A percentile compares a stretch with the other conserved stretches of the same genome.
Conservation (phyloP, 2,329 filamentous ascomycete genomes). For the Penicillium oxalicum region DNA sequence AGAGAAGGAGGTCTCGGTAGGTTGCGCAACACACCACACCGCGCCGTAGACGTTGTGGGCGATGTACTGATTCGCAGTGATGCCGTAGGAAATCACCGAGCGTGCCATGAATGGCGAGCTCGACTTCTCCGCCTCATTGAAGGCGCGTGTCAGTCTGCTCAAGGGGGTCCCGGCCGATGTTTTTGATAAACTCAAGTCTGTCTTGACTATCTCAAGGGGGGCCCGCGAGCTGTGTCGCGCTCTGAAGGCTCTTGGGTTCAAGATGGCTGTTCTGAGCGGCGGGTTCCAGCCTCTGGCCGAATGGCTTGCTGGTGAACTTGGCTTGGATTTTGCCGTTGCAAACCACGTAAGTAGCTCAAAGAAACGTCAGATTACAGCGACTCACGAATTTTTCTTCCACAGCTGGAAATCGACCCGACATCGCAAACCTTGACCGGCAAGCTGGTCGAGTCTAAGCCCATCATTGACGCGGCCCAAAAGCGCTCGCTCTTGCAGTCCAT, state of each 20-base stretch:
- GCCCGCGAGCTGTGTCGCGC: constrained; percentile 67
- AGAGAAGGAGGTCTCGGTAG: constrained; percentile 68
- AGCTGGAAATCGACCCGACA: constrained; percentile 46
- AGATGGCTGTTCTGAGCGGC: constrained; percentile 84
- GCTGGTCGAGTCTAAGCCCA: constrained; percentile 48
- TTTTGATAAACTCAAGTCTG: constrained; percentile 67
- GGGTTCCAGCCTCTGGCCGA: constrained; percentile 84
- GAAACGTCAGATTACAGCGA: no score
- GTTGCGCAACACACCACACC: background rate
- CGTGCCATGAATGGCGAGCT: constrained; percentile 95
- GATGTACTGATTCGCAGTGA: background rate
- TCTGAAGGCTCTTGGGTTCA: constrained; percentile 72
- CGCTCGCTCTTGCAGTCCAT: constrained; percentile 50
- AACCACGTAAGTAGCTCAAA: constrained; percentile 58
- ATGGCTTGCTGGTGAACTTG: constrained; percentile 75
- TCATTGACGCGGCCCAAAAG: constrained; percentile 57
- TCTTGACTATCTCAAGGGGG: constrained; percentile 76
- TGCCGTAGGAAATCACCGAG: constrained; percentile 66
- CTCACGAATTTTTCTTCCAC: background rate
- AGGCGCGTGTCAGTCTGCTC: constrained; percentile 72
- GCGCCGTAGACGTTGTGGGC: constrained; percentile 6
- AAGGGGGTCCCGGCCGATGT: constrained; percentile 73
- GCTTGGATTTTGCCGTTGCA: constrained; percentile 80
- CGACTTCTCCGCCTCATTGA: constrained; percentile 80
- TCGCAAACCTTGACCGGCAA: constrained; percentile 52